Evolutionary conservation across 805 yeast genomes (phyloP).

Genomic region (Wickerhamomyces xylosicus): DNA sequence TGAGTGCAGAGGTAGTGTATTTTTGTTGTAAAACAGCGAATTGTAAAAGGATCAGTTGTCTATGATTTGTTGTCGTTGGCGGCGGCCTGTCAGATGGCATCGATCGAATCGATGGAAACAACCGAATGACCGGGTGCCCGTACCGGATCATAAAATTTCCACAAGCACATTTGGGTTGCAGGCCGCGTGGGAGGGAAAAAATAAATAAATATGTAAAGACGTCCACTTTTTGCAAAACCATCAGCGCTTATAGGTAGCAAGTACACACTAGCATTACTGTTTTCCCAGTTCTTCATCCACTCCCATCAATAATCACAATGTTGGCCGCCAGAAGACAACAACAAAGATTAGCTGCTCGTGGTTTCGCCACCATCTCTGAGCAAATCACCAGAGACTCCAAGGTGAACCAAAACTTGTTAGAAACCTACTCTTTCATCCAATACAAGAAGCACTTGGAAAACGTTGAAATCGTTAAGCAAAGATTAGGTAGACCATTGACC

Average conservation of each 20-base stretch:
- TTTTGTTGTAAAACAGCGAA: no score
- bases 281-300: no score
- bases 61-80: neutral
- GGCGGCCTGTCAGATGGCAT: no score
- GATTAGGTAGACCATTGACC: constrained; percentile 83
- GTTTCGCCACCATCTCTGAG: constrained; percentile 29
- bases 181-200: neutral
- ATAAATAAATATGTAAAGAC: neutral
- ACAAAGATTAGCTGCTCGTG: constrained; percentile 21
- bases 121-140: neutral
- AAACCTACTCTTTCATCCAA: constrained; percentile 76
- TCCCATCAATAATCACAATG: constrained; percentile 5
- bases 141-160: neutral
- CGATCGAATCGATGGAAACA: neutral
- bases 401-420: constrained; percentile 73
- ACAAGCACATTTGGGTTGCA: neutral
- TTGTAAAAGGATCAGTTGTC: neutral
- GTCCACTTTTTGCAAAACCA: neutral
- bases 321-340: constrained; percentile 13
- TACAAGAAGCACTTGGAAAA: constrained; percentile 88
- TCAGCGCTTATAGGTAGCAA: no score
- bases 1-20: no score
- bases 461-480: constrained; percentile 71
- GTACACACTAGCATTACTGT: no score
- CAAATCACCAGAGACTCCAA: constrained; percentile 52